A percentile compares a stretch with the other conserved stretches of the same genome.
These are phyloP conservation scores for Plasmopara muralis DNA, from an alignment of 352 stramenopile species.

Conservation along the genomic window DNA sequence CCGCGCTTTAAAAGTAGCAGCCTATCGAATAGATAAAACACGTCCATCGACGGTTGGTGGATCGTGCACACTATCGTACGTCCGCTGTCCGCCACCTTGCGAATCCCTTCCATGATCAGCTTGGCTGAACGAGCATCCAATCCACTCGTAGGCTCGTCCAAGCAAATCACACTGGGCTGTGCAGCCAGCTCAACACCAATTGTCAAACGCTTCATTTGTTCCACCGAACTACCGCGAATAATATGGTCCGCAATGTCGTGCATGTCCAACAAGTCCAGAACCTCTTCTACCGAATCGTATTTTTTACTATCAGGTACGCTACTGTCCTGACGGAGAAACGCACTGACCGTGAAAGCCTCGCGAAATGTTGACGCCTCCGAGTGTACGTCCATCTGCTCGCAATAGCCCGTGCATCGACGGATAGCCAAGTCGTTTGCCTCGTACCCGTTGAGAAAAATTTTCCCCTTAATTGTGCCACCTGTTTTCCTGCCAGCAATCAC, in stretches of 20 bases:
- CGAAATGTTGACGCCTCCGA: constrained; percentile 80
- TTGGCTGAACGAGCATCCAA: constrained; percentile 66
- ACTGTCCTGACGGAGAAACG: constrained; percentile 52
- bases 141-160: constrained; percentile 63
- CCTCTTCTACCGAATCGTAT: constrained; percentile 28
- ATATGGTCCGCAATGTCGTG: constrained; percentile 33
- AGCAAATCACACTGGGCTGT: constrained; percentile 68
- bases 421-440: constrained; percentile 37
- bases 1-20: constrained; percentile 33
- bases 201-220: constrained; percentile 41
- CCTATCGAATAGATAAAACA: constrained; percentile 83
- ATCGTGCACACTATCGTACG: constrained; percentile 84
- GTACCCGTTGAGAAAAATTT: constrained; percentile 45
- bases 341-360: constrained; percentile 84
- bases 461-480: constrained; percentile 51
- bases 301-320: constrained; percentile 22
- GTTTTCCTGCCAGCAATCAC: constrained; percentile 80
- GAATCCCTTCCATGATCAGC: constrained; percentile 68
- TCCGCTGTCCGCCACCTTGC: constrained; percentile 62
- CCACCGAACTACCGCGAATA: constrained; percentile 24
- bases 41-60: constrained; percentile 81
- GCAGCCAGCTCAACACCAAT: constrained; percentile 69
- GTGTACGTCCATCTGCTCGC: constrained; percentile 85
- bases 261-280: constrained; percentile 29
- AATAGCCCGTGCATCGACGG: constrained; percentile 43